Evolutionary conservation across 2,329 filamentous ascomycete genomes (phyloP), one percentile per base, ranked within the genome.

Genomic region (Talaromyces atroroseus): DNA sequence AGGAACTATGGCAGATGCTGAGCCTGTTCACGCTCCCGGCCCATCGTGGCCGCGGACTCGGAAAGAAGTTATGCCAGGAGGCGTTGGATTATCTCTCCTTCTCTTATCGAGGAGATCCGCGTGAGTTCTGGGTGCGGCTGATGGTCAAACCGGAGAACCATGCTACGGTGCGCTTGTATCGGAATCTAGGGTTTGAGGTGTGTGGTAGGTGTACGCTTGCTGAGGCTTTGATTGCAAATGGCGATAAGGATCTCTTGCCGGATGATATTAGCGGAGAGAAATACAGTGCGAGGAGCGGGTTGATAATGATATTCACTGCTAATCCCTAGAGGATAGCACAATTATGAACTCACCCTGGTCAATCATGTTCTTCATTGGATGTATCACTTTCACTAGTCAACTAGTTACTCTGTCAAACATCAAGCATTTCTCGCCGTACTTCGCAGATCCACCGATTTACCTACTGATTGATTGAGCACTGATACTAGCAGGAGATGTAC

Each of bases 11-110:
- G 65, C 65, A 66, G 42, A 64, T 66, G 63, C 51, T 66, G 1
- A 67, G 65, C 32, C 49, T 72, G 42, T 70, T 70, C 54, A 68
- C 65, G 0, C 66, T 70, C 38, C 63, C 64, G 4, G 63, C 63
- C 3, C 60, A 71, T 56, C 67, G 69, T 1, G 66, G 69, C 5
- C 59, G 59, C 40, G 66, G 68, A 21, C 58, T 72, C 1, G 70
- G 67, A 0, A 57, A 54, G 24, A 64, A 58, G 12, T 44, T 66
- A 10, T 66, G 65, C 62, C 49, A 65, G 58, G 52, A 68, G 61
- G 59, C 62, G 51, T 58, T 60, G 55, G 62, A 29, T 60, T 67
- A 63, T 52, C 61, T 58, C 26, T 36, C 5, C 14, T 52, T 36
- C 12, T 52, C 34, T 5, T 64, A 60, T 54, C 58, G 32, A 46